Percentiles rank a stretch among this genome's conserved stretches.
phyloP scores from a whole-genome alignment of 2,329 filamentous ascomycete genomes.

The Diaporthe destruens region DNA sequence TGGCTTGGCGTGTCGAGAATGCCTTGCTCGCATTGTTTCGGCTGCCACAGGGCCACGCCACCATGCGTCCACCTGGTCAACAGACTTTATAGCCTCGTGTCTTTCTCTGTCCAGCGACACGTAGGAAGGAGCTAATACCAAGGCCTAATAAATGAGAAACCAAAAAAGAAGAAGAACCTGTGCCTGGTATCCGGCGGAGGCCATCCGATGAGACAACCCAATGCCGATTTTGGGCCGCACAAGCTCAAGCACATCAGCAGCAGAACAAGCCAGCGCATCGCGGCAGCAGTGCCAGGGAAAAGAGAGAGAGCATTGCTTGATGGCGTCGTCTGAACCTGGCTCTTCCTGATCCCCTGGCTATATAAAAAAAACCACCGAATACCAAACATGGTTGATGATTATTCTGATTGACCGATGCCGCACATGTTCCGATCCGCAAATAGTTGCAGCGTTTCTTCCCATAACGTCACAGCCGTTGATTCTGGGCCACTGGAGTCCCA shows the following conservation, averaged over 20 bases:
- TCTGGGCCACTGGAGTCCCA: constrained; percentile 27
- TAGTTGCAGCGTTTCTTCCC: constrained; percentile 35
- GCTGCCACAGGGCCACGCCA: constrained; percentile 26
- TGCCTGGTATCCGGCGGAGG: not conserved
- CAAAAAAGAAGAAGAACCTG: not conserved
- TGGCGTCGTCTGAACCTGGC: constrained; percentile 25
- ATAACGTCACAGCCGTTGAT: constrained; percentile 40
- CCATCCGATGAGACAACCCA: not conserved
- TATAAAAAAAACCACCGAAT: not conserved
- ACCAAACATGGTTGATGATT: constrained; percentile 31
- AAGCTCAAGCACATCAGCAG: not conserved
- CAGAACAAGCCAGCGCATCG: not conserved
- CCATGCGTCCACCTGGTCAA: constrained; percentile 8
- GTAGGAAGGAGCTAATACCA: not conserved
- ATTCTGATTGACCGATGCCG: constrained; percentile 33
- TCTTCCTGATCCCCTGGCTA: constrained; percentile 7
- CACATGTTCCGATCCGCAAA: constrained; percentile 37
- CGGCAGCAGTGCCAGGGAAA: not conserved
- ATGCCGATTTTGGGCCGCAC: not conserved
- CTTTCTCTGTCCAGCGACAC: not conserved
- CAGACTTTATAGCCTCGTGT: not conserved
- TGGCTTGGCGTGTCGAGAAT: not conserved
- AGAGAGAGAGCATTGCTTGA: constrained; percentile 29
- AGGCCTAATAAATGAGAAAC: not conserved
- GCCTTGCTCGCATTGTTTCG: constrained; percentile 28